phyloP scores from a whole-genome alignment of 2,329 filamentous ascomycete species.

The Cercospora sesami region DNA sequence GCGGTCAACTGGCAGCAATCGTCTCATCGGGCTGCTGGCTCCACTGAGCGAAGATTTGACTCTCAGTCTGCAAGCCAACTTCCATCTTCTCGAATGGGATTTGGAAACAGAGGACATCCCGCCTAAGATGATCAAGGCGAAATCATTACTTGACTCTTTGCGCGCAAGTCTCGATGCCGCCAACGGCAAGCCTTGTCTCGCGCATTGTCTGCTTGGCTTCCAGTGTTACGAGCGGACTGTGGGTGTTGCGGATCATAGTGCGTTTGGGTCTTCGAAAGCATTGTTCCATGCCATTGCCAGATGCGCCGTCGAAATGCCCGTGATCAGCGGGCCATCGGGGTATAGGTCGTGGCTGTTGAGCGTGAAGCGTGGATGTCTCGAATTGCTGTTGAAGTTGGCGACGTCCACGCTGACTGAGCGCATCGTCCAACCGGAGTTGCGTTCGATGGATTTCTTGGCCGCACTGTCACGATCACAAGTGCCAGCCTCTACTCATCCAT shows the following conservation, averaged over 20 bases:
- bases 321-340: conserved; percentile 49
- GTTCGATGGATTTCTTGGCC: conserved; percentile 76
- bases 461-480: conserved; percentile 70
- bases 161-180: conserved; percentile 74
- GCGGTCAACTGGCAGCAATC: conserved; percentile 35
- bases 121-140: conserved; percentile 75
- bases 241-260: conserved; percentile 64
- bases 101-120: conserved; percentile 67
- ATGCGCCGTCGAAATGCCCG: conserved; percentile 53
- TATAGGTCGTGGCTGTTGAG: conserved; percentile 45
- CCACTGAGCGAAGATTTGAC: conserved; percentile 58
- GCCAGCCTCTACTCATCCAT: conserved; percentile 65
- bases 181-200: conserved; percentile 77
- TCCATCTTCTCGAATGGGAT: conserved; percentile 81
- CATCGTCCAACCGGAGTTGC: conserved; percentile 75
- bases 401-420: conserved; percentile 73
- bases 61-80: conserved; percentile 82
- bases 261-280: conserved; percentile 71
- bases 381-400: conserved; percentile 79
- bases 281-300: conserved; percentile 77
- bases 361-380: conserved; percentile 48
- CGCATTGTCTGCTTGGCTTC: conserved; percentile 89
- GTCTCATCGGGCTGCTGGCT: conserved; percentile 34
- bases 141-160: conserved; percentile 79
- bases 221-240: conserved; percentile 69